Percentiles rank a stretch among this genome's conserved stretches.
phyloP scores from a whole-genome alignment of 768 basidiomycete species.

The Chalciporus piperatus region DNA sequence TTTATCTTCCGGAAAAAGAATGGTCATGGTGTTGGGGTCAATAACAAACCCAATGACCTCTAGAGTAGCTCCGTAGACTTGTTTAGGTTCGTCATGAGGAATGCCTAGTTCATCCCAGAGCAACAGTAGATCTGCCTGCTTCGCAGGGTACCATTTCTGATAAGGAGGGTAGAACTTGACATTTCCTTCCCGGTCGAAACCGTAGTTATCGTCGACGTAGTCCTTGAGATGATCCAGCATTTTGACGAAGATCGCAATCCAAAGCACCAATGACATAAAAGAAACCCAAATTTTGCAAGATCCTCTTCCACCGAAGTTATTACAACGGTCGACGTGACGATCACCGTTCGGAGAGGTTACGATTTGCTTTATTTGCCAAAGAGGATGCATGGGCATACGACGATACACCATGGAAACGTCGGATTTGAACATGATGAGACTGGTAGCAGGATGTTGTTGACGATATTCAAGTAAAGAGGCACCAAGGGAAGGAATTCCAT shows the following conservation, averaged over 20 bases:
- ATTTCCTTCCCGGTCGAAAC: not conserved
- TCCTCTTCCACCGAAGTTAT: conserved; percentile 21
- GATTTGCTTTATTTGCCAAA: conserved; percentile 36
- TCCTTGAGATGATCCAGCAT: not conserved
- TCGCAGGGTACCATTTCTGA: conserved; percentile 12
- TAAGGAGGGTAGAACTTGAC: conserved; percentile 27
- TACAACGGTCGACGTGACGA: conserved; percentile 21
- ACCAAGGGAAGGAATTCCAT: too few relatives aligned
- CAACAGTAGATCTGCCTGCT: conserved; percentile 23
- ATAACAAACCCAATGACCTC: not conserved
- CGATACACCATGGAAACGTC: not conserved
- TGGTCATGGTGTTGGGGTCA: not conserved
- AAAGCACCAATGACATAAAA: conserved; percentile 21
- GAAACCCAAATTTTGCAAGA: conserved; percentile 27
- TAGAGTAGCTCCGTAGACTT: not conserved
- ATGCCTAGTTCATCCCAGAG: conserved; percentile 25
- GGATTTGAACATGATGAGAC: not conserved
- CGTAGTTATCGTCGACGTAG: not conserved
- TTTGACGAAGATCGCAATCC: conserved; percentile 20
- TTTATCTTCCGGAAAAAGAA: not conserved
- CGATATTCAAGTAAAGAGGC: too few relatives aligned
- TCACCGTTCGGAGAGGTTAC: conserved; percentile 20
- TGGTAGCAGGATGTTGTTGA: not conserved
- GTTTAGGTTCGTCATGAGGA: not conserved
- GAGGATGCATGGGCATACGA: not conserved